These are phyloP conservation scores for Cercis canadensis DNA, from an alignment of 306 rosid species.

Conservation along the genomic window DNA sequence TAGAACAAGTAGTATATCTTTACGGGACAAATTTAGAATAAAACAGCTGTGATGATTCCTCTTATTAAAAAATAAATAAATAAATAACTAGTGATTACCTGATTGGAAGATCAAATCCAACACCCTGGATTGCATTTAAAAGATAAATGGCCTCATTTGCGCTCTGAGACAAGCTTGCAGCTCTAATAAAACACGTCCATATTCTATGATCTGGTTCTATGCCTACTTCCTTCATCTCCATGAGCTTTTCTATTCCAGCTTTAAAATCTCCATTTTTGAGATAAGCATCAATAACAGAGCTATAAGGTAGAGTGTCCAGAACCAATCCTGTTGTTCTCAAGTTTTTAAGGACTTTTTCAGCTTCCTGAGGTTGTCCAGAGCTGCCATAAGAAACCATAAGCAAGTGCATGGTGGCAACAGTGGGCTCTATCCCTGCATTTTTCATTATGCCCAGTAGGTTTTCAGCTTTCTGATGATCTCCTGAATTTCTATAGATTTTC, in stretches of 20 bases:
- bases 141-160: slow-evolving; percentile 62
- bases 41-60: slow-evolving; percentile 20
- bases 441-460: slow-evolving; percentile 75
- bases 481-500: slow-evolving; percentile 82
- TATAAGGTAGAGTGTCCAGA: slow-evolving; percentile 81
- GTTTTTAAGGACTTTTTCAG: slow-evolving; percentile 83
- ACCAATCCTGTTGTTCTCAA: slow-evolving; percentile 62
- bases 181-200: slow-evolving; percentile 96
- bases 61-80: background rate
- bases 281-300: slow-evolving; percentile 87
- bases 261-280: slow-evolving; percentile 69
- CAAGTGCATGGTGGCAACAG: slow-evolving; percentile 87
- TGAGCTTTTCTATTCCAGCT: slow-evolving; percentile 72
- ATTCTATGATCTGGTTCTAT: slow-evolving; percentile 86
- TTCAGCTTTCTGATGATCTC: slow-evolving; percentile 81
- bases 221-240: slow-evolving; percentile 71
- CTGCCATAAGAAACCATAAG: slow-evolving; percentile 90
- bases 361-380: slow-evolving; percentile 92
- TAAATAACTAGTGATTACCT: slow-evolving; percentile 55
- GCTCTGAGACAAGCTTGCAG: slow-evolving; percentile 75
- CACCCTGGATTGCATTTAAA: slow-evolving; percentile 65
- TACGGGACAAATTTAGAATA: slow-evolving; percentile 11
- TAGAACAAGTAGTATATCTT: slow-evolving; percentile 38
- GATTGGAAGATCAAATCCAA: slow-evolving; percentile 82
- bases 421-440: slow-evolving; percentile 88